Conservation (phyloP, 371 early-diverging fungal species). For the Syncephalastrum sp. region DNA sequence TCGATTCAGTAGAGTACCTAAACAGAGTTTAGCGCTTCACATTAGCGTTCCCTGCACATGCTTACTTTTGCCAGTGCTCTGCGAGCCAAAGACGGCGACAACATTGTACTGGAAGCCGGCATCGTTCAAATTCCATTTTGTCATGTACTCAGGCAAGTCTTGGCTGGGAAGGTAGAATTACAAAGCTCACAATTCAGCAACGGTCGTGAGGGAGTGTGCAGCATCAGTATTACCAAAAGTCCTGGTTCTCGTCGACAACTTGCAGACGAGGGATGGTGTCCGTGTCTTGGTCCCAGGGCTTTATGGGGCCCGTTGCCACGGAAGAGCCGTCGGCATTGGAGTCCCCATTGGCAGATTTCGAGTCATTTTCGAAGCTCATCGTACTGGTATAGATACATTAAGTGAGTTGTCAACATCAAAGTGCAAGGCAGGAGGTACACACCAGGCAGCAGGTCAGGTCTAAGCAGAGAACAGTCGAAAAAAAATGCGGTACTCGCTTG, state of each 20-base stretch:
- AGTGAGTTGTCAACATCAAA: no score
- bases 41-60: neutral
- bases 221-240: conserved; percentile 68
- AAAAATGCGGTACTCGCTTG: no score
- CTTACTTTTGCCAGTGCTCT: conserved; percentile 97
- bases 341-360: neutral
- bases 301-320: neutral
- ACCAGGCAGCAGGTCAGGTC: no score
- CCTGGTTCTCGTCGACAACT: conserved; percentile 79
- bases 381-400: neutral
- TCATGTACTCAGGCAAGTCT: conserved; percentile 14
- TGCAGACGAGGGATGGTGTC: conserved; percentile 66
- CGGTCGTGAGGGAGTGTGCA: neutral
- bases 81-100: conserved; percentile 97
- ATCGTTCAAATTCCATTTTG: conserved; percentile 76
- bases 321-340: no score
- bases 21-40: neutral
- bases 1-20: conserved; percentile 92
- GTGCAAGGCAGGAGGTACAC: no score
- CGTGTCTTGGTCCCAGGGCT: conserved; percentile 32
- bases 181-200: neutral
- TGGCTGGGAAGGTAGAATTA: conserved; percentile 6
- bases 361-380: conserved; percentile 6
- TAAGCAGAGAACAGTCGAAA: no score
- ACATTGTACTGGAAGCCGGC: conserved; percentile 94